These are phyloP conservation scores for Strobilomyces confusus DNA, from an alignment of 768 basidiomycete species.

Conservation along the genomic window DNA sequence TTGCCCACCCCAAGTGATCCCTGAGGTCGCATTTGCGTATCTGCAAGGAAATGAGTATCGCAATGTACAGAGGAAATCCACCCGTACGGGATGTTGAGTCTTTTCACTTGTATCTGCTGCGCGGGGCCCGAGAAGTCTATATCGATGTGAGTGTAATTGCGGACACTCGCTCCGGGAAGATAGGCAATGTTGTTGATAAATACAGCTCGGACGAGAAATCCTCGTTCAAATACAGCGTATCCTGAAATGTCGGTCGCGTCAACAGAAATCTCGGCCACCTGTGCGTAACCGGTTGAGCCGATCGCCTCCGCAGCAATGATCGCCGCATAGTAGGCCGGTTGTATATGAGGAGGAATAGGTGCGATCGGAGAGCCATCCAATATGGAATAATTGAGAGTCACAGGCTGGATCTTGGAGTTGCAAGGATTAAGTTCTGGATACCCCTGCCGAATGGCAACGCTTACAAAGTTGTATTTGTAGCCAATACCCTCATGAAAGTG, in stretches of 20 bases:
- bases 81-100: slow-evolving; percentile 43
- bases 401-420: slow-evolving; percentile 55
- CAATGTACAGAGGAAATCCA: neutral
- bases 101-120: slow-evolving; percentile 41
- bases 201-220: slow-evolving; percentile 42
- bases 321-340: slow-evolving; percentile 63
- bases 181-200: slow-evolving; percentile 61
- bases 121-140: slow-evolving; percentile 36
- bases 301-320: slow-evolving; percentile 58
- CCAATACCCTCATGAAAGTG: slow-evolving; percentile 69
- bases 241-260: slow-evolving; percentile 47
- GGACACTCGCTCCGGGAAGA: slow-evolving; percentile 31
- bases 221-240: slow-evolving; percentile 57
- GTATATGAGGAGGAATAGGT: slow-evolving; percentile 56
- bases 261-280: slow-evolving; percentile 47
- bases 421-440: neutral
- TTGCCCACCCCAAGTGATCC: slow-evolving; percentile 56
- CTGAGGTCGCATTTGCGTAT: slow-evolving; percentile 46
- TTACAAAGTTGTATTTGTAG: slow-evolving; percentile 65
- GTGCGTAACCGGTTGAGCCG: slow-evolving; percentile 40
- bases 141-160: slow-evolving; percentile 41
- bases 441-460: neutral
- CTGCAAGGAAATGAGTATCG: slow-evolving; percentile 23
- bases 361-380: slow-evolving; percentile 50
- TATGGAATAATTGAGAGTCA: slow-evolving; percentile 52